Evolutionary conservation across 2,329 filamentous ascomycete genomes (phyloP), one percentile per base, ranked within the genome.

Genomic region (Epichloe brachyelytri): DNA sequence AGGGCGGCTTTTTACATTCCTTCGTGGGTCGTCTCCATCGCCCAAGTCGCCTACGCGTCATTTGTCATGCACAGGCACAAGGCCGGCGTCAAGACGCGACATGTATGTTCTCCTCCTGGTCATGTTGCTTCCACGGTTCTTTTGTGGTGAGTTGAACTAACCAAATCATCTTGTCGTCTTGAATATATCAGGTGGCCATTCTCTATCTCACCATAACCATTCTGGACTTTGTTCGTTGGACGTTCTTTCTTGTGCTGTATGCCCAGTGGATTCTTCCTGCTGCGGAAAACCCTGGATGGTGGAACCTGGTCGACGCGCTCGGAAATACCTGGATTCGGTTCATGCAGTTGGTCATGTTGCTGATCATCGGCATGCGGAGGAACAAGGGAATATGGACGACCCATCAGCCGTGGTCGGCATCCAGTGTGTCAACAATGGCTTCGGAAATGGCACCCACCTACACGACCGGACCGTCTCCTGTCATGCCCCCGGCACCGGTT

Each of bases 41-140:
- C 37, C 11, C 52, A 53, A 33, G 15, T 53, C 15, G 45, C 33
- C 7, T 53, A 53, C 41, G 52, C 52, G 3, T 49, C 49, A 3
- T 53, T 53, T 41, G 52, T 53, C n/a, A 38, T 51, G 49, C 37
- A 49, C 46, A 53, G 49, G 41, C 52, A 53, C 49, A 53, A 49
- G 33, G 36, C 34, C 43, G 30, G 45, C 36, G 46, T 49, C 14
- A 37, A n/a, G 11, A 51, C 52, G 8, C 46, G 49, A 30, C 49
- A 51, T 33, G 52, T 51, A 50, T 8, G 52, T 49, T 34, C 34
- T 22, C 12, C 4, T 46, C 7, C 8, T 47, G 20, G 43, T 12
- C 22, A 3, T 33, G 17, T 12, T 11, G 8, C 17, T 19, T 20
- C 17, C 5, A 22, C 11, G 17, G 30, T 30, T 11, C 30, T 10